phyloP scores from a whole-genome alignment of 371 early-diverging fungal species.

The Lichtheimia ornata region DNA sequence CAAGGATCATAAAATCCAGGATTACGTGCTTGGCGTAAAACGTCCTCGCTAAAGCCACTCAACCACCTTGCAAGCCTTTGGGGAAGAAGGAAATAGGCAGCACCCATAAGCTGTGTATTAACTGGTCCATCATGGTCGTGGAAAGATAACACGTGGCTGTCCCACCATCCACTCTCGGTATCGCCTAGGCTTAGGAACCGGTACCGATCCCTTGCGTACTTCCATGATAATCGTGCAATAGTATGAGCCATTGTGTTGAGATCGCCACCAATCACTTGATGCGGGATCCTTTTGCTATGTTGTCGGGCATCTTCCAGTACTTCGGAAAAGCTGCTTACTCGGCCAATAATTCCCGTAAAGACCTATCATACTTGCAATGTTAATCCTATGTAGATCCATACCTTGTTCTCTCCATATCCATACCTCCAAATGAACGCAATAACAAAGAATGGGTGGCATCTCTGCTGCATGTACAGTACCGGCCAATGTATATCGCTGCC shows the following conservation, averaged over 20 bases:
- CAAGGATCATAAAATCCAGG: constrained; percentile 83
- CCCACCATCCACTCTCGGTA: constrained; percentile 78
- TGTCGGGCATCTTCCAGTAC: constrained; percentile 61
- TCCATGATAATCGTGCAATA: constrained; percentile 71
- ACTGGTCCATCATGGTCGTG: constrained; percentile 44
- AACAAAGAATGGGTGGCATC: constrained; percentile 54
- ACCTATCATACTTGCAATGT: constrained; percentile 28
- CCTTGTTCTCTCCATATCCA: neutral
- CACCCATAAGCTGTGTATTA: constrained; percentile 23
- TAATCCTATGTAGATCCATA: neutral
- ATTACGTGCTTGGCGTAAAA: constrained; percentile 58
- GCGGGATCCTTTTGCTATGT: constrained; percentile 42
- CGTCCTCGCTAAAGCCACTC: constrained; percentile 51
- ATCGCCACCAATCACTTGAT: constrained; percentile 79
- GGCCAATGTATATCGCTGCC: constrained; percentile 59
- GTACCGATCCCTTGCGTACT: constrained; percentile 68
- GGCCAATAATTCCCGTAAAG: constrained; percentile 72
- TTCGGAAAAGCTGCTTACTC: constrained; percentile 69
- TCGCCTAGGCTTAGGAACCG: constrained; percentile 64
- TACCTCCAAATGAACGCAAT: constrained; percentile 80
- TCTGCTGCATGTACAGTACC: constrained; percentile 49
- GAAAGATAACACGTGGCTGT: constrained; percentile 51
- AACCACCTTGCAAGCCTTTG: neutral
- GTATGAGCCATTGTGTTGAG: constrained; percentile 85
- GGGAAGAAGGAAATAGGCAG: too few relatives aligned